These are phyloP conservation scores for Arachnomyces sp. DNA, from an alignment of 2,329 filamentous ascomycete genomes.

Conservation along the genomic window DNA sequence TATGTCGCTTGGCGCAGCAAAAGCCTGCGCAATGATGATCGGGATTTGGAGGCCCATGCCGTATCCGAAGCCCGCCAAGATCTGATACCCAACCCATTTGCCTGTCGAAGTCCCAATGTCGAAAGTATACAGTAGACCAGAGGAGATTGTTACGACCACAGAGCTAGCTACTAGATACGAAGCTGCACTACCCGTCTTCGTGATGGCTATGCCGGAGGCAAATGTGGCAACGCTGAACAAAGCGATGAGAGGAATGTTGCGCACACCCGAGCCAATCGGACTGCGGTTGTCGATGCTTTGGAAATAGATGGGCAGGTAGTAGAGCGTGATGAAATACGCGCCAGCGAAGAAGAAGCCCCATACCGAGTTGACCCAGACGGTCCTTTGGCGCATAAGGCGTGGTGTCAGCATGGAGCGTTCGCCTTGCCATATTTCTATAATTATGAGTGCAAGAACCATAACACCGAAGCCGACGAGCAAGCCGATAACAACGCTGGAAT, in stretches of 20 bases:
- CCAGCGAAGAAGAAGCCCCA: constrained; percentile 19
- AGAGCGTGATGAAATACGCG: constrained; percentile 13
- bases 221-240: constrained; percentile 18
- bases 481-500: constrained; percentile 20
- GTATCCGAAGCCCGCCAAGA: constrained; percentile 17
- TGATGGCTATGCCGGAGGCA: constrained; percentile 8
- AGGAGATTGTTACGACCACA: constrained; percentile 18
- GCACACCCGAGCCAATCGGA: constrained; percentile 28
- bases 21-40: constrained; percentile 14
- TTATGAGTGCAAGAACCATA: constrained; percentile 16
- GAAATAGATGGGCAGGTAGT: constrained; percentile 31
- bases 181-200: constrained; percentile 14
- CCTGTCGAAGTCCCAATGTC: constrained; percentile 13
- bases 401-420: constrained; percentile 25
- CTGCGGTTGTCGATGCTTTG: constrained; percentile 36
- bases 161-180: constrained; percentile 16
- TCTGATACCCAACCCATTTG: constrained; percentile 22
- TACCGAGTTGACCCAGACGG: constrained; percentile 23
- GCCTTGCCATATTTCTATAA: constrained; percentile 26
- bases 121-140: constrained; percentile 24
- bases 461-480: constrained; percentile 23
- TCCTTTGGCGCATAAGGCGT: constrained; percentile 17
- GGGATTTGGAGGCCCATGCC: constrained; percentile 17
- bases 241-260: constrained; percentile 32
- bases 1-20: constrained; percentile 2